These are phyloP conservation scores for Cordyceps pruinosa DNA, from an alignment of 2,329 filamentous ascomycete species.

Conservation along the genomic window DNA sequence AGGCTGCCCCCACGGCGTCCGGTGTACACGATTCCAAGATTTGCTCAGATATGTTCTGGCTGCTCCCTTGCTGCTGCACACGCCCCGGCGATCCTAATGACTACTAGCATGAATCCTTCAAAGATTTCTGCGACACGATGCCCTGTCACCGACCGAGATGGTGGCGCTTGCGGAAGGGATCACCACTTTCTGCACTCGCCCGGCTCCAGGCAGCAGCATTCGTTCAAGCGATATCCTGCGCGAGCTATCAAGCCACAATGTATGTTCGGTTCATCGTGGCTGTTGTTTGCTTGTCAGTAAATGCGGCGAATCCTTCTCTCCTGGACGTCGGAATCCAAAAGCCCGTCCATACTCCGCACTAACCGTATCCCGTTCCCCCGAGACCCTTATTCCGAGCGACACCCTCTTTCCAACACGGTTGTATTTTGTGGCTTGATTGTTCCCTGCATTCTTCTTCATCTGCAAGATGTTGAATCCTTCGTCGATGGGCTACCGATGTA, in stretches of 20 bases:
- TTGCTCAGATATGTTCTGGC: background rate
- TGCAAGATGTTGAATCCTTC: background rate
- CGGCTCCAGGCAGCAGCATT: constrained; percentile 8
- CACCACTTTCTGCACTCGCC: too few species aligned
- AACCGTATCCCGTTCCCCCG: constrained; percentile 5
- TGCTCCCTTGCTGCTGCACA: background rate
- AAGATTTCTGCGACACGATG: background rate
- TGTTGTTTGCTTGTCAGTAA: too few species aligned
- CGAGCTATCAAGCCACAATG: background rate
- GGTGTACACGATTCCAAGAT: background rate
- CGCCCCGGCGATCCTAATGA: background rate
- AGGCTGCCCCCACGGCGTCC: too few species aligned
- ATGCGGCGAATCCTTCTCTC: background rate
- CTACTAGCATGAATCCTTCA: background rate
- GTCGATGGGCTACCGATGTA: background rate
- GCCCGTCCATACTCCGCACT: background rate
- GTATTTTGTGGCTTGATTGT: background rate
- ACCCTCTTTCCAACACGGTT: background rate
- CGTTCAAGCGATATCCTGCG: background rate
- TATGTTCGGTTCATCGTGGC: background rate
- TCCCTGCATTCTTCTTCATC: background rate
- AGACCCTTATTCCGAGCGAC: background rate
- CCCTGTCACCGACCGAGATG: background rate
- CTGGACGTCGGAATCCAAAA: background rate
- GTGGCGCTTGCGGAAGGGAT: background rate